Base-by-base conservation (phyloP, 2,329 filamentous ascomycete genomes). In the Cercospora berteroae region DNA sequence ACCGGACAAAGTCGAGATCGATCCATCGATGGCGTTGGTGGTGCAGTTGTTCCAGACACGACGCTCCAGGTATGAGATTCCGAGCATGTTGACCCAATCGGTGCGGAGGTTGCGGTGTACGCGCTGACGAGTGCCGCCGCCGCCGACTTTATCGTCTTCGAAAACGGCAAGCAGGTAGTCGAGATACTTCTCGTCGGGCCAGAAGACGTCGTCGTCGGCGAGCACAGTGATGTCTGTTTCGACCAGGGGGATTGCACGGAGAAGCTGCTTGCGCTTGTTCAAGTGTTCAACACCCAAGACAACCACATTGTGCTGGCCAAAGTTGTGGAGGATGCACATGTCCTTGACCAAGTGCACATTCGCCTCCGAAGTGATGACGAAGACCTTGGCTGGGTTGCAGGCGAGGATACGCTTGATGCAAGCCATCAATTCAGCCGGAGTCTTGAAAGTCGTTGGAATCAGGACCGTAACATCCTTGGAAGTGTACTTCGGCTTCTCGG, bases 41-140 rank as follows among this genome's bases (percentile, higher is more conserved):
- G 85, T 80, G 0, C 83, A 81, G 62, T 86, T 84, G 73, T 89
- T 87, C 74, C 85, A 89, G 73, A 88, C 89, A 75, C 88, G 86
- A 0, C 87, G 84, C 70, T 86, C 82, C 0, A 90, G 82, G 73
- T 89, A 89, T n/a, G 83, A 75, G 31, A 83, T 83, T 0, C 85
- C 87, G 18, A 89, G 79, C 73, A 87, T 83, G 76, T 89, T 88
- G 75, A 81, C 82, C 31, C 74, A 56, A 60, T 68, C 68, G 4
- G 72, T 64, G 52, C 69, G 63, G 66, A 71, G 48, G 1, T 79
- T 78, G 2, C 84, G 81, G 5, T 79, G 77, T 6, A 86, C 85
- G 0, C 80, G 80, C 76, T 89, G 88, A 72, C 83, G 83, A 6
- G 86, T 87, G 0, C 83, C 86, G 0, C 87, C 87, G 7, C 84